Evolutionary conservation across 2,329 filamentous ascomycete species (phyloP), one percentile per base, ranked within the genome.

Genomic region (Ophiostoma australiae): DNA sequence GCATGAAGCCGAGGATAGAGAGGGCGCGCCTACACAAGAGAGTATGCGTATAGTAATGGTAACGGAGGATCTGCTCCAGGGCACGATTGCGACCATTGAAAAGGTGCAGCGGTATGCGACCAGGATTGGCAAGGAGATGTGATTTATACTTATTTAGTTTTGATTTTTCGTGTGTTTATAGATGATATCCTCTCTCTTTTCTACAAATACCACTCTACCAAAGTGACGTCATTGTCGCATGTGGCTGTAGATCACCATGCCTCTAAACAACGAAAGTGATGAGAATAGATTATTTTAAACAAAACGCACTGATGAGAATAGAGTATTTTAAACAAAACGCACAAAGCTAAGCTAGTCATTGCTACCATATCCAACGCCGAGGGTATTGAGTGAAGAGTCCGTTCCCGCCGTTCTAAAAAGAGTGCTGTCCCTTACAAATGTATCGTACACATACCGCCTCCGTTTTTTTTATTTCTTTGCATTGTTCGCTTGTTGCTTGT

Each of bases 321-420:
- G 7, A 65, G 11, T 20, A 31, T 31, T 31, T 31, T 31, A 31
- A 31, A 31, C 27, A 65, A 17, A n/a, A 65, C 20, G 33, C n/a
- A 39, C 15, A 35, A 63, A 65, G 6, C 39, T 2, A 41, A n/a
- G 44, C 44, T 48, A 48, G 41, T 23, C 41, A 39, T 6, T 31
- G 11, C 15, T 3, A 41, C 41, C 17, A 13, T 65, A 68, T 39
- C 67, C 63, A 69, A 72, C 71, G 72, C 71, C 71, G 27, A 71
- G 69, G 70, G 70, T 72, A 72, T 72, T 69, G 72, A 73, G 73
- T 73, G 73, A 74, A 74, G 73, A 73, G 69, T 71, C 44, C 67
- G 15, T 63, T 31, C 6, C 58, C 23, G 58, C 58, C 52, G 52
- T 48, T n/a, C 5, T 48, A 3, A 58, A 31, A 27, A 27, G 8